phyloP scores from a whole-genome alignment of 768 basidiomycete genomes.

The Suillus subluteus region DNA sequence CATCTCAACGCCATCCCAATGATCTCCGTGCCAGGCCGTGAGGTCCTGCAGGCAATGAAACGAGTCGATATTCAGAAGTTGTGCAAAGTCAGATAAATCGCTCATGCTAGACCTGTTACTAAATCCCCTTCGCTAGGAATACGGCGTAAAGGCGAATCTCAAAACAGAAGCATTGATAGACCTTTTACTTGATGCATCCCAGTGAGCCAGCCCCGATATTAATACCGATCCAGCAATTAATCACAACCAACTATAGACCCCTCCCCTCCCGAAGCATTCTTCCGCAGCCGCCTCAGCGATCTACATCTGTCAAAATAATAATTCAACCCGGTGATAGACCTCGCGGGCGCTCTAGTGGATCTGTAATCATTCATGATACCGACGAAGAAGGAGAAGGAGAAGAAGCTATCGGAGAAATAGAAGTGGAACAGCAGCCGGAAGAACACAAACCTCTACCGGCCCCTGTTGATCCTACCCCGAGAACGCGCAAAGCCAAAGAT shows the following conservation, averaged over 20 bases:
- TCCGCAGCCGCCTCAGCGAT: conserved; percentile 28
- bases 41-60: conserved; percentile 56
- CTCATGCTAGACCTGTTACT: conserved; percentile 16
- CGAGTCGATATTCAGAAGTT: conserved; percentile 58
- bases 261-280: conserved; percentile 25
- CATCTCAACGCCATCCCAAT: conserved; percentile 25
- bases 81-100: conserved; percentile 53
- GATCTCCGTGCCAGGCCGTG: conserved; percentile 47
- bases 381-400: conserved; percentile 52
- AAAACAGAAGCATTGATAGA: conserved; percentile 82
- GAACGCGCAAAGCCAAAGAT: conserved; percentile 74
- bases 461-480: conserved; percentile 36
- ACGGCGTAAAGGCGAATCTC: conserved; percentile 81
- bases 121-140: conserved; percentile 52
- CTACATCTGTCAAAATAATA: conserved; percentile 37
- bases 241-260: conserved; percentile 26
- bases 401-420: conserved; percentile 27
- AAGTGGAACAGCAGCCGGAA: conserved; percentile 26
- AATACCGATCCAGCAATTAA: conserved; percentile 42
- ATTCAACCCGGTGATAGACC: conserved; percentile 30
- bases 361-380: conserved; percentile 43
- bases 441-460: conserved; percentile 20
- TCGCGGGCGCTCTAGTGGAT: conserved; percentile 37
- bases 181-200: conserved; percentile 60
- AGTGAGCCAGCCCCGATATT: conserved; percentile 37